These are phyloP conservation scores for Oehlia diaphana DNA, from an alignment of 192 early-diverging fungal species.

Conservation along the genomic window DNA sequence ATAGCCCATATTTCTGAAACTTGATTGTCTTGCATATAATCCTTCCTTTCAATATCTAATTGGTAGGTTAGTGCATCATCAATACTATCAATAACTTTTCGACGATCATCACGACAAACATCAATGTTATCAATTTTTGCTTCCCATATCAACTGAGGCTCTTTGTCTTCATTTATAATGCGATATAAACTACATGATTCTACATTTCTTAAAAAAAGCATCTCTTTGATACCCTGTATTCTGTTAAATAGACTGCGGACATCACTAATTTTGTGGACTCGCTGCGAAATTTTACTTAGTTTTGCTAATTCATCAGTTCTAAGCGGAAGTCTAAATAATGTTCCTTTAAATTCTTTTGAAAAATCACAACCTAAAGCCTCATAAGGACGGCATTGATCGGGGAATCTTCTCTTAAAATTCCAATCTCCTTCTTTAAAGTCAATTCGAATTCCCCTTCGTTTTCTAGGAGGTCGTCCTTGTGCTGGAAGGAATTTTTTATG, in stretches of 20 bases:
- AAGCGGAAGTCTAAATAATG: background rate
- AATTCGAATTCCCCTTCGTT: background rate
- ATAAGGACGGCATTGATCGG: background rate
- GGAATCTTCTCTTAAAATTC: background rate
- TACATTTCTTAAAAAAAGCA: background rate
- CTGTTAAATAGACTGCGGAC: background rate
- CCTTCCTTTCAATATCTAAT: background rate
- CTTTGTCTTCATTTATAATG: background rate
- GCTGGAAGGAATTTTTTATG: constrained; percentile 20
- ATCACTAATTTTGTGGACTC: background rate
- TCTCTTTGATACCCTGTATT: background rate
- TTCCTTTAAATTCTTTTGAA: background rate
- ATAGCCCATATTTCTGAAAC: background rate
- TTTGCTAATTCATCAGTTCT: background rate
- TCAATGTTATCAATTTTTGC: background rate
- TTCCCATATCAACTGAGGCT: background rate
- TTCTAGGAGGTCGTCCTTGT: background rate
- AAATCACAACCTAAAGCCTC: background rate
- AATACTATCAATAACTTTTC: background rate
- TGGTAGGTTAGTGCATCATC: background rate
- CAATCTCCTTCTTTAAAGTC: background rate
- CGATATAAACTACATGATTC: constrained; percentile 1
- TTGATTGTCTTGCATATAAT: background rate
- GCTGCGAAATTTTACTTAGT: background rate
- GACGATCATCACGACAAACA: background rate